Evolutionary conservation across 768 basidiomycete species (phyloP).

Genomic region (Sistotremastrum suecicum): DNA sequence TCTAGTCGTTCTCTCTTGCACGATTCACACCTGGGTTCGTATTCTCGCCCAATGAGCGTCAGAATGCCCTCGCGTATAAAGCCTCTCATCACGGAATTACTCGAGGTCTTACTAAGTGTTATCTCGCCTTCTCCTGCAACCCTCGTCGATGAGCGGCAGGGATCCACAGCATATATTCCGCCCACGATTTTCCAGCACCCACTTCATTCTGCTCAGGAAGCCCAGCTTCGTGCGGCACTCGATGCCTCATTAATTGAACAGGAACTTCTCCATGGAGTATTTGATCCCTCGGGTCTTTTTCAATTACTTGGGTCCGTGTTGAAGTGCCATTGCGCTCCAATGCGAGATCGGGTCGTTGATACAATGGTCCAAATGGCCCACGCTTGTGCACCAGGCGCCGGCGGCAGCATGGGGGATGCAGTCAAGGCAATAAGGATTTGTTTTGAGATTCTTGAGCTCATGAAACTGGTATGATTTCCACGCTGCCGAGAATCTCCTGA

Average conservation of each 20-base stretch:
- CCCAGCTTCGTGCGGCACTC: conserved; percentile 57
- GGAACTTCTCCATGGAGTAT: conserved; percentile 62
- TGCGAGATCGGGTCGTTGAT: conserved; percentile 76
- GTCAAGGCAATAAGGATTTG: conserved; percentile 68
- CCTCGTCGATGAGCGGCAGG: conserved; percentile 8
- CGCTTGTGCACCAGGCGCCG: conserved; percentile 37
- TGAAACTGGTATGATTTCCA: conserved; percentile 67
- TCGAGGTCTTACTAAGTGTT: conserved; percentile 70
- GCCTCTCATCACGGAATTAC: conserved; percentile 56
- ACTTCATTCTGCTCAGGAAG: conserved; percentile 42
- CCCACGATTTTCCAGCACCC: conserved; percentile 6
- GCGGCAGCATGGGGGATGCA: conserved; percentile 45
- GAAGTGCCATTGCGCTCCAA: conserved; percentile 87
- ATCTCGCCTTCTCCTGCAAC: conserved; percentile 60
- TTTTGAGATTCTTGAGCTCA: conserved; percentile 83
- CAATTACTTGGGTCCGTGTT: conserved; percentile 64
- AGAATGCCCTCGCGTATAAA: conserved; percentile 62
- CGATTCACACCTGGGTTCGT: conserved; percentile 5
- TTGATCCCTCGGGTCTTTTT: conserved; percentile 72
- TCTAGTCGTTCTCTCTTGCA: conserved; percentile 19
- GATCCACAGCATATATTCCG: conserved; percentile 6
- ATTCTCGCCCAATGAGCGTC: conserved; percentile 30
- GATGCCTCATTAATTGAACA: conserved; percentile 75
- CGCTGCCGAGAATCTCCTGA: neutral
- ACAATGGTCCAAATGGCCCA: conserved; percentile 65